Percentiles rank a stretch among this genome's conserved stretches.
Conservation (phyloP, 139 green algal genomes). For the Auxenochlorella protothecoides region DNA sequence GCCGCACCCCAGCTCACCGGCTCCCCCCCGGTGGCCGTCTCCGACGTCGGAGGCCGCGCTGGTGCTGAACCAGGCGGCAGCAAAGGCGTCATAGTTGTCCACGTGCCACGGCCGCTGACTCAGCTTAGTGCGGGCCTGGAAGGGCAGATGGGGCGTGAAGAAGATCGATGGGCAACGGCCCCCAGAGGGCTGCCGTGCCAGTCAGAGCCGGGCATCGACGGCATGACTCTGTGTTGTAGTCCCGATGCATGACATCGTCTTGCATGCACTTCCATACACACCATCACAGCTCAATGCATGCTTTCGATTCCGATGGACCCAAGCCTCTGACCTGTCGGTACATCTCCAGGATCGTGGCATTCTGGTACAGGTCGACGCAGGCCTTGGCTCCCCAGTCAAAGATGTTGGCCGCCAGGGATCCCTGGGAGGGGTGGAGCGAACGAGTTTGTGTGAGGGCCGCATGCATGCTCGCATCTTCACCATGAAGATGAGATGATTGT, state of each 20-base stretch:
- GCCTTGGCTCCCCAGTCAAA: constrained; percentile 94
- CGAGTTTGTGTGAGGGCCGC: neutral
- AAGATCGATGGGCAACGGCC: no score
- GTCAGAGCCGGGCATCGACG: no score
- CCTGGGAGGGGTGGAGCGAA: constrained; percentile 21
- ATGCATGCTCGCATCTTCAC: neutral
- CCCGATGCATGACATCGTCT: no score
- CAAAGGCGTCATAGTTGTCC: constrained; percentile 73
- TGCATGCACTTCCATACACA: neutral
- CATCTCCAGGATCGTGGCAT: constrained; percentile 91
- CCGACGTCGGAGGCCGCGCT: neutral
- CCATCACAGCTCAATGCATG: neutral
- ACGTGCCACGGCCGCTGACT: constrained; percentile 77
- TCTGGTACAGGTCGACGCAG: constrained; percentile 85
- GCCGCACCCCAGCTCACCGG: neutral
- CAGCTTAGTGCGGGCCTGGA: constrained; percentile 46
- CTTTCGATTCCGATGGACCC: neutral
- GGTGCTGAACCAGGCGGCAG: constrained; percentile 9
- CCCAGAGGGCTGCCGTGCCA: no score
- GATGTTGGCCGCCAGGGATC: constrained; percentile 91
- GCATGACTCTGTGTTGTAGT: no score
- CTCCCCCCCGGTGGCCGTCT: no score
- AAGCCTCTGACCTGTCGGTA: constrained; percentile 40
- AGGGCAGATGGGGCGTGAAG: no score
- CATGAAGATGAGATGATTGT: no score